Conservation (phyloP, 176 grass and related monocot species). For the Pontederia paniculata region DNA sequence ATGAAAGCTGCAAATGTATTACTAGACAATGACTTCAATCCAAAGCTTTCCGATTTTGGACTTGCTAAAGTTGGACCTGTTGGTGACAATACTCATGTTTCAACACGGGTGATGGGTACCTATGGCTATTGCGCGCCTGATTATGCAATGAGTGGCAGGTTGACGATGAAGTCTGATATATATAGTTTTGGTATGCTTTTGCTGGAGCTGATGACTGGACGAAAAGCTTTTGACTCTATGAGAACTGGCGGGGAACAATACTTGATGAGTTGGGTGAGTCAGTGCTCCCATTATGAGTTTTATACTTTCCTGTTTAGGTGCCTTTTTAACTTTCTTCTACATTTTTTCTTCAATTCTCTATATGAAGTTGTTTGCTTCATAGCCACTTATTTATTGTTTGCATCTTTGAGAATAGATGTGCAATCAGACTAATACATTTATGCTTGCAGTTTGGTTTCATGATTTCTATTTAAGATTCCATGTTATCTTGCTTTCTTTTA, state of each 20-base stretch:
- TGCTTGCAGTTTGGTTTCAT: no score
- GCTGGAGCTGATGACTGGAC: constrained; percentile 17
- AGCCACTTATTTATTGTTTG: no score
- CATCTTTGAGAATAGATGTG: no score
- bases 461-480: no score
- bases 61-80: constrained; percentile 22
- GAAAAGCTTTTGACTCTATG: constrained; percentile 6
- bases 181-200: constrained; percentile 21
- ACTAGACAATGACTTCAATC: constrained; percentile 13
- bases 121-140: constrained; percentile 20
- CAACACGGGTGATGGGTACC: constrained; percentile 19
- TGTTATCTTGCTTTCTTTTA: no score
- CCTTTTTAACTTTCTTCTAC: neutral
- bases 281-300: neutral
- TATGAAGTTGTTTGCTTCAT: no score
- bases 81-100: constrained; percentile 16
- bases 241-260: neutral
- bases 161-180: constrained; percentile 16
- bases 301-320: neutral
- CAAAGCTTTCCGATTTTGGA: constrained; percentile 23
- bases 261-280: constrained; percentile 8
- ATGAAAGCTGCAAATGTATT: constrained; percentile 22
- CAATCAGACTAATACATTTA: no score
- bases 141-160: constrained; percentile 20
- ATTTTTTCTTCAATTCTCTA: neutral